Percentiles rank a stretch among this genome's conserved stretches.
phyloP scores from a whole-genome alignment of 495 filamentous ascomycete genomes.

The Podospora pseudopauciseta region DNA sequence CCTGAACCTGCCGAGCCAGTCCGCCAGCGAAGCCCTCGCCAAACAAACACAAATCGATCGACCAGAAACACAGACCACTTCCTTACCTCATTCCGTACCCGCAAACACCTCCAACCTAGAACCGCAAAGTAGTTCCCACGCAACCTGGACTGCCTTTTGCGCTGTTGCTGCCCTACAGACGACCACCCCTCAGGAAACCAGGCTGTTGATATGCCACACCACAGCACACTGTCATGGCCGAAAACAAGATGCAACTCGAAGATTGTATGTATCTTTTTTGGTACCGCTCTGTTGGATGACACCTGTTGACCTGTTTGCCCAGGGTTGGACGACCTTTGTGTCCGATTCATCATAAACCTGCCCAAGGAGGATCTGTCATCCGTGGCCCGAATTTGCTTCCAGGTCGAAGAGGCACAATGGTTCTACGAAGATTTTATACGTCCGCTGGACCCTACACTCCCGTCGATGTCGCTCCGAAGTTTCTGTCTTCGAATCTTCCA shows the following conservation, averaged over 20 bases:
- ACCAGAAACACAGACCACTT: not conserved
- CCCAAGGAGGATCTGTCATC: constrained; percentile 84
- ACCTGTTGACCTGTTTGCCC: constrained; percentile 14
- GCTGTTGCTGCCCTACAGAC: not conserved
- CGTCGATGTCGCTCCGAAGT: constrained; percentile 73
- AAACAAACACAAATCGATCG: not conserved
- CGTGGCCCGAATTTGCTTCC: constrained; percentile 92
- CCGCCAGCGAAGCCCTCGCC: not conserved
- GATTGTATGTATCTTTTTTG: constrained; percentile 63
- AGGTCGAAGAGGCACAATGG: constrained; percentile 99
- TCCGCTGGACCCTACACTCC: constrained; percentile 77
- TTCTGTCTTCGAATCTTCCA: constrained; percentile 88
- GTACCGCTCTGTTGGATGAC: constrained; percentile 5
- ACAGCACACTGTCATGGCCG: constrained; percentile 59
- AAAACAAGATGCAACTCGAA: constrained; percentile 78
- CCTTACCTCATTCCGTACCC: not conserved
- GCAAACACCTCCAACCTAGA: not conserved
- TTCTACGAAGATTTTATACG: constrained; percentile 99
- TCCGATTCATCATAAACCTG: constrained; percentile 93
- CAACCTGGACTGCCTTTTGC: not conserved
- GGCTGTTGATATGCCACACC: constrained; percentile 28
- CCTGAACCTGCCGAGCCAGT: not conserved
- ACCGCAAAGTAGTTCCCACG: not conserved
- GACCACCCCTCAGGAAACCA: constrained; percentile 3
- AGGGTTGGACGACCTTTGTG: constrained; percentile 95